Percentiles rank a stretch among this genome's conserved stretches.
These are phyloP conservation scores for Penicillium cosmopolitanum DNA, from an alignment of 495 filamentous ascomycete species.

Conservation along the genomic window DNA sequence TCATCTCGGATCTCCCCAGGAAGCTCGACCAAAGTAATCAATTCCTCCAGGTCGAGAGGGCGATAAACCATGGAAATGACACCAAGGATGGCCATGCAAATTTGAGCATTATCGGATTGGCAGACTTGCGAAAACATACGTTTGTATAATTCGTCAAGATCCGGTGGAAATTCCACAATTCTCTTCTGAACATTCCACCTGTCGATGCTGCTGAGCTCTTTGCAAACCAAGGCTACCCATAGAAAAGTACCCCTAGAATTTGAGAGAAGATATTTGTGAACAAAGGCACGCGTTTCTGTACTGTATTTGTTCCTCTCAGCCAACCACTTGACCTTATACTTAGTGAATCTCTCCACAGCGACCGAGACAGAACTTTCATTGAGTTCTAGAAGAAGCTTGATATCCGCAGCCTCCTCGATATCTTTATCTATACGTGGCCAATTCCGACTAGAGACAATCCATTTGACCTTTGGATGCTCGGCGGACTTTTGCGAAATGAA, in stretches of 20 bases:
- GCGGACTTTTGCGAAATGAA: slow-evolving; percentile 30
- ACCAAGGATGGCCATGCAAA: slow-evolving; percentile 19
- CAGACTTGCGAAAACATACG: slow-evolving; percentile 18
- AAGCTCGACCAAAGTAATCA: slow-evolving; percentile 18
- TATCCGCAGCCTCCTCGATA: background rate
- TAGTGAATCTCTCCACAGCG: slow-evolving; percentile 35
- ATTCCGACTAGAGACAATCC: slow-evolving; percentile 39
- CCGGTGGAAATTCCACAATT: slow-evolving; percentile 14
- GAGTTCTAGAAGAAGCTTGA: slow-evolving; percentile 26
- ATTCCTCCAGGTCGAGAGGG: slow-evolving; percentile 29
- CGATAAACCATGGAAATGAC: slow-evolving; percentile 22
- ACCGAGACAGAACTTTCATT: slow-evolving; percentile 18
- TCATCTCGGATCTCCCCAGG: slow-evolving; percentile 11
- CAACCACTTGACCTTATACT: slow-evolving; percentile 30
- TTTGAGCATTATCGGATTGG: slow-evolving; percentile 6
- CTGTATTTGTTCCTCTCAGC: slow-evolving; percentile 8
- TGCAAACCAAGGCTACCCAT: slow-evolving; percentile 31
- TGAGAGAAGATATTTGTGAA: slow-evolving; percentile 23
- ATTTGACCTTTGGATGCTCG: slow-evolving; percentile 28
- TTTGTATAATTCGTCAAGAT: slow-evolving; percentile 16
- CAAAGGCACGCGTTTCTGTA: slow-evolving; percentile 7
- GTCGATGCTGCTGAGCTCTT: slow-evolving; percentile 17
- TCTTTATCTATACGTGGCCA: slow-evolving; percentile 22
- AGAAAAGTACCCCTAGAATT: slow-evolving; percentile 20
- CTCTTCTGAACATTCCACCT: slow-evolving; percentile 1